These are phyloP conservation scores for Naganishia onofrii DNA, from an alignment of 768 basidiomycete species.

Conservation along the genomic window DNA sequence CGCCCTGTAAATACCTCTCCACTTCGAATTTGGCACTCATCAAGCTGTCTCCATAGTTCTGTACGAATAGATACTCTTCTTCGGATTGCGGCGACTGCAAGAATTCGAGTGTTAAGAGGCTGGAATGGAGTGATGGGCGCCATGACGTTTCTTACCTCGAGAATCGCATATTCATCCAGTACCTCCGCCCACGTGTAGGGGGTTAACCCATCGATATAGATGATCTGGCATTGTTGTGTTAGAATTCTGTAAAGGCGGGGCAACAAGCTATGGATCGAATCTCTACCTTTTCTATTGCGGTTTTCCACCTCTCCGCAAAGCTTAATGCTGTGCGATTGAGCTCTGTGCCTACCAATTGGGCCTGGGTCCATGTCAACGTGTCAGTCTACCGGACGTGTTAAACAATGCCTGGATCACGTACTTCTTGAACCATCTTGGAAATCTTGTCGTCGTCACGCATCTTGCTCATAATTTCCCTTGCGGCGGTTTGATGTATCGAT, in stretches of 20 bases:
- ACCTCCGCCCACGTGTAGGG: slow-evolving; percentile 32
- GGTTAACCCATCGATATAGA: slow-evolving; percentile 31
- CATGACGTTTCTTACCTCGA: slow-evolving; percentile 31
- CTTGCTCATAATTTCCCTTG: slow-evolving; percentile 46
- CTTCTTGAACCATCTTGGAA: slow-evolving; percentile 28
- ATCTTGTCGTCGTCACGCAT: slow-evolving; percentile 27
- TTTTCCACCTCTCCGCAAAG: slow-evolving; percentile 44
- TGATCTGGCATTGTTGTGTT: slow-evolving; percentile 1
- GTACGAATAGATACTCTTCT: slow-evolving; percentile 48
- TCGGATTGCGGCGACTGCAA: slow-evolving; percentile 44
- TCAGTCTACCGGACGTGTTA: too few relatives aligned
- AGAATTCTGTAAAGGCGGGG: too few relatives aligned
- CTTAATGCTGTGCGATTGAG: slow-evolving; percentile 45
- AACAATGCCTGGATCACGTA: neutral
- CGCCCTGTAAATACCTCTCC: slow-evolving; percentile 24
- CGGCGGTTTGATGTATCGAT: slow-evolving; percentile 44
- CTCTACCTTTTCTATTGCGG: slow-evolving; percentile 28
- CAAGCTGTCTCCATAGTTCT: slow-evolving; percentile 39
- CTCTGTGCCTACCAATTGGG: slow-evolving; percentile 47
- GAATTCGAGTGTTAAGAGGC: neutral
- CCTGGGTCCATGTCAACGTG: slow-evolving; percentile 27
- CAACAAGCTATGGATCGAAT: neutral
- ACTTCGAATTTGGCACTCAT: slow-evolving; percentile 29
- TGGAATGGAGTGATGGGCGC: neutral
- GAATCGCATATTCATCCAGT: slow-evolving; percentile 38